Evolutionary conservation across 108 stramenopile species (phyloP).

Genomic region (Fistulifera pelliculosa): DNA sequence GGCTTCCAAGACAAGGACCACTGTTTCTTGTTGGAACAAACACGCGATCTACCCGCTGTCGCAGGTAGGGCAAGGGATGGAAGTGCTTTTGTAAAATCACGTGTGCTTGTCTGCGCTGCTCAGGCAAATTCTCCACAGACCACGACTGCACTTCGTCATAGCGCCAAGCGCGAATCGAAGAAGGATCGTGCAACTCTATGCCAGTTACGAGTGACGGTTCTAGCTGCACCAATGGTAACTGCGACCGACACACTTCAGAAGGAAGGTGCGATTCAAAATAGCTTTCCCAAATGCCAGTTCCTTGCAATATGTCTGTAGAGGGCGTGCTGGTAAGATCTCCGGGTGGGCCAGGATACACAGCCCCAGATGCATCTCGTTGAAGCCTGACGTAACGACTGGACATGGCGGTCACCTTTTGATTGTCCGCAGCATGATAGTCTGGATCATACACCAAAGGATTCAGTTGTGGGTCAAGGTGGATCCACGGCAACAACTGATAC

Average conservation of each 20-base stretch:
- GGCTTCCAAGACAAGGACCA: conserved; percentile 25
- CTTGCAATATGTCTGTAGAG: conserved; percentile 1
- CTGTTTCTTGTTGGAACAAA: conserved; percentile 11
- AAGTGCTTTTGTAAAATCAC: conserved; percentile 19
- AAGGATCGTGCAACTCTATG: conserved; percentile 19
- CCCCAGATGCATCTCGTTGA: neutral
- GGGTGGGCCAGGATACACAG: neutral
- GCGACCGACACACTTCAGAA: conserved; percentile 7
- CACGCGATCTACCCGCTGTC: conserved; percentile 13
- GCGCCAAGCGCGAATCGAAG: conserved; percentile 24
- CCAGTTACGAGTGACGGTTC: conserved; percentile 9
- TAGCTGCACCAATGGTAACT: conserved; percentile 25
- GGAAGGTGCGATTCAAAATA: conserved; percentile 26
- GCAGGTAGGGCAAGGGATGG: conserved; percentile 21
- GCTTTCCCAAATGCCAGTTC: conserved; percentile 33
- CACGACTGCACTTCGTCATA: conserved; percentile 17
- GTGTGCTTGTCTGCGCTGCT: conserved; percentile 16
- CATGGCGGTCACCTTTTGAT: neutral
- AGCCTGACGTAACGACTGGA: neutral
- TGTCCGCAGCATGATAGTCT: conserved; percentile 14
- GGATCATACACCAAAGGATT: conserved; percentile 26
- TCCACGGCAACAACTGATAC: conserved; percentile 33
- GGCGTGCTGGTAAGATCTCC: neutral
- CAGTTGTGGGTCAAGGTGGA: conserved; percentile 22
- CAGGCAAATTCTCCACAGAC: conserved; percentile 4